These are phyloP conservation scores for Gossypium trilobum DNA, from an alignment of 441 rosid genomes.

Conservation along the genomic window DNA sequence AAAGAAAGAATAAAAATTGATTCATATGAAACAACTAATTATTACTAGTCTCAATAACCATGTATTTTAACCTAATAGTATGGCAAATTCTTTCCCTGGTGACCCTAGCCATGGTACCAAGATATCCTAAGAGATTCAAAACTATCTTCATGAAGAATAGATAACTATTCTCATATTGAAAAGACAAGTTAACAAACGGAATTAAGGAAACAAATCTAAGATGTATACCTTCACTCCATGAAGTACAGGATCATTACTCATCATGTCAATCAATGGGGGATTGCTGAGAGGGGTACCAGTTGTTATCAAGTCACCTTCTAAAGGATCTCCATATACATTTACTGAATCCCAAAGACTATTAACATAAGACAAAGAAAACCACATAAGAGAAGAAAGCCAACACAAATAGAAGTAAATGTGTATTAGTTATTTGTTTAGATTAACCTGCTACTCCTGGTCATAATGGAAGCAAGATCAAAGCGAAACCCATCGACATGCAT, in stretches of 20 bases:
- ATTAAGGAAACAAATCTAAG: neutral
- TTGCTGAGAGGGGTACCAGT: slow-evolving; percentile 73
- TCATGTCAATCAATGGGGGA: slow-evolving; percentile 84
- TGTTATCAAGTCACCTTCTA: slow-evolving; percentile 57
- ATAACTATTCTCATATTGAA: neutral
- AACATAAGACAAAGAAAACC: slow-evolving; percentile 18
- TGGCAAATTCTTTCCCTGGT: neutral
- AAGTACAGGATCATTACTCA: slow-evolving; percentile 89
- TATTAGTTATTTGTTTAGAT: slow-evolving; percentile 7
- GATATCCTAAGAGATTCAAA: neutral
- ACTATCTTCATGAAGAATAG: neutral
- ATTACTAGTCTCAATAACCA: neutral
- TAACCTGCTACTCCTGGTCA: slow-evolving; percentile 92
- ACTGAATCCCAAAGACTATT: slow-evolving; percentile 76
- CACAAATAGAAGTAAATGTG: neutral
- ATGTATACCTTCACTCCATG: slow-evolving; percentile 66
- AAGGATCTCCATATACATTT: slow-evolving; percentile 67
- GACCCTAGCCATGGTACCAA: neutral
- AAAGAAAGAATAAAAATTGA: neutral
- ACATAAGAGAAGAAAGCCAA: slow-evolving; percentile 8
- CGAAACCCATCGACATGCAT: slow-evolving; percentile 98
- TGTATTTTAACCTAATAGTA: neutral
- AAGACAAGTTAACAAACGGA: neutral
- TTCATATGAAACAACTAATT: neutral
- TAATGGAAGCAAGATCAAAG: slow-evolving; percentile 93